phyloP scores from a whole-genome alignment of 2,329 filamentous ascomycete species.

The Diaporthe capsici region DNA sequence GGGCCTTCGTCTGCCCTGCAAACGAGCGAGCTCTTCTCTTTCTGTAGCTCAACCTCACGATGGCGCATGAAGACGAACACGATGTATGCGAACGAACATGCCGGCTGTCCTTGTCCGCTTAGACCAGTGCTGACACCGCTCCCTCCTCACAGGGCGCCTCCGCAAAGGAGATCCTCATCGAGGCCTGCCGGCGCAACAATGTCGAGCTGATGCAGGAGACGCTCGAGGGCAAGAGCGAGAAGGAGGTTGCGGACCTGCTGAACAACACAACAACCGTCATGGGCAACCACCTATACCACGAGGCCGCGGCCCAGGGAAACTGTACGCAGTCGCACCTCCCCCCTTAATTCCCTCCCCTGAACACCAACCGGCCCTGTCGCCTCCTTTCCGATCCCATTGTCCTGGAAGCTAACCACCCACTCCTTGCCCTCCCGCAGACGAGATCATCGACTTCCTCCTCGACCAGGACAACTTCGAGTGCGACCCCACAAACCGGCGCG shows the following conservation, averaged over 20 bases:
- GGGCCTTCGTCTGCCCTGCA: neutral
- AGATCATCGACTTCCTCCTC: slow-evolving; percentile 85
- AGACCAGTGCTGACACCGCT: slow-evolving; percentile 44
- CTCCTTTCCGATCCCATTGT: neutral
- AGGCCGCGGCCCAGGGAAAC: slow-evolving; percentile 87
- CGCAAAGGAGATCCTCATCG: slow-evolving; percentile 86
- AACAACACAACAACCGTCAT: slow-evolving; percentile 89
- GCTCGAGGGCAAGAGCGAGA: slow-evolving; percentile 72
- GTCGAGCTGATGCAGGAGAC: slow-evolving; percentile 85
- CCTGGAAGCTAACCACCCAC: slow-evolving; percentile 21
- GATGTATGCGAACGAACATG: slow-evolving; percentile 44
- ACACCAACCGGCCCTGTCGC: slow-evolving; percentile 1
- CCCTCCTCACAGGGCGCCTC: slow-evolving; percentile 78
- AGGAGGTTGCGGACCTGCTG: slow-evolving; percentile 81
- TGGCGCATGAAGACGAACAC: slow-evolving; percentile 48
- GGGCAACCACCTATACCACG: slow-evolving; percentile 90
- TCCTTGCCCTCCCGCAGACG: slow-evolving; percentile 64
- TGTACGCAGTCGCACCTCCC: slow-evolving; percentile 68
- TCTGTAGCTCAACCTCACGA: slow-evolving; percentile 1
- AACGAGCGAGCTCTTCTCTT: neutral
- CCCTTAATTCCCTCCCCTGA: slow-evolving; percentile 2
- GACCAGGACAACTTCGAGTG: slow-evolving; percentile 90
- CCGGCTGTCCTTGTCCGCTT: neutral
- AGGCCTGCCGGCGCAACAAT: slow-evolving; percentile 95
- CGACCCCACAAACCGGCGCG: slow-evolving; percentile 79